Base-by-base conservation (phyloP, 2,329 filamentous ascomycete species). In the Grosmannia penicillata region DNA sequence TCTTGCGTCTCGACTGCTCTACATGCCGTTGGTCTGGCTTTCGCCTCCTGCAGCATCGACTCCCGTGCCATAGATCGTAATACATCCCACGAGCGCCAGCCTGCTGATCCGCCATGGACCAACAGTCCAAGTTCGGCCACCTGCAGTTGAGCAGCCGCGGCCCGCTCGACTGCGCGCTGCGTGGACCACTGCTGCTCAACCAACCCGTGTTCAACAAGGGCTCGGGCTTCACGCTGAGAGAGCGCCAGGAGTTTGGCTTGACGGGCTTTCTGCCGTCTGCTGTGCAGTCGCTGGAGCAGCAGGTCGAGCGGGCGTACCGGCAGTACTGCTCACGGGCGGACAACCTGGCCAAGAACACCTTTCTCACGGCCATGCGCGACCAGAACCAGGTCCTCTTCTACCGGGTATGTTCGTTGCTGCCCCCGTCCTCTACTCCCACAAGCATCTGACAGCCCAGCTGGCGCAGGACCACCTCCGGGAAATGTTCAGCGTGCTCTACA, bases 401-500 rank as follows among this genome's bases (percentile, higher is more conserved):
- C 56, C 76, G 67, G 54, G 79, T 82, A 48, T 45, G 59, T 15
- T 45, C 21, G 47, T 22, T 25, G 10, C 22, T 23, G 8, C 14
- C n/a, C 3, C 2, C 5, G 22, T 25, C 14, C 4, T 14, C 19
- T 33, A 7, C 9, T 11, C 18, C 18, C n/a, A n/a, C n/a, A n/a
- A n/a, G n/a, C n/a, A 8, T 6, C 18, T 17, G 13, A 9, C 30
- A 13, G 4, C 35, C 9, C 43, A 84, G 71, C 66, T 93, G 9
- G 66, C 91, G 8, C 70, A 82, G 53, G 74, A 82, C 5, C 78
- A 93, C 49, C 59, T 93, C 17, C 77, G 82, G 45, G 84, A 93
- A 52, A 91, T 93, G 82, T 87, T 93, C 51, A 75, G 78, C 29
- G 64, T 93, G n/a, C 82, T 93, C 22, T 94, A 93, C 52, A 93